Base-by-base conservation (phyloP, 1,139 yeast species). In the Blastobotrys elegans region DNA sequence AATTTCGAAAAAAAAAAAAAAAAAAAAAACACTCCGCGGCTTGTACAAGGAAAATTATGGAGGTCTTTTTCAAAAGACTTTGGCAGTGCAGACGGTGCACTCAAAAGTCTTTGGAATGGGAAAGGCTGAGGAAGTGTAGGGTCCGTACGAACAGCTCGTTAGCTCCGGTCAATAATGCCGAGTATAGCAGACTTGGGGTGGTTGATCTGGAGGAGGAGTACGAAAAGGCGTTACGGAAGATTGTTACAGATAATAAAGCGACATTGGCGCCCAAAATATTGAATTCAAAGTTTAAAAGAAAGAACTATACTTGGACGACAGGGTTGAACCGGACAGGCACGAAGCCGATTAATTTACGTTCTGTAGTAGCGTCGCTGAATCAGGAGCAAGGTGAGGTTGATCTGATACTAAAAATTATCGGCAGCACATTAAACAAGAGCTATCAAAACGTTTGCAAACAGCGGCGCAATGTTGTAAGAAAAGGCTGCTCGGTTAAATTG, bases 141-240 rank as follows among this genome's bases (percentile, higher is more conserved):
- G 21, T 30, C 13, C 37, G 44, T 11, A 7, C 16, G 17, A 14
- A 17, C n/a, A 40, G 44, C 18, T 20, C 44, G 21, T 11, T 32
- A 10, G 20, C 37, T 13, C 14, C n/a, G 30, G 44, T 18, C 14
- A 40, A 40, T n/a, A n/a, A 29, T 24, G 26, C 3, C 13, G 30
- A 24, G 21, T 17, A 27, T 13, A 26, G 24, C 14, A 27, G 35
- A 6, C 34, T 14, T 5, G 43, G 43, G 4, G 16, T 37, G 24
- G 30, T 38, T 31, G 32, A 43, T 39, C 16, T 41, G 31, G 43
- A 29, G 34, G 8, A 6, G 22, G 49, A 46, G 36, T 52, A 52
- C 26, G 49, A 51, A 42, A 40, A 40, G 16, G 37, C 46, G 14
- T 16, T 52, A 11, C 17, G 38, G 21, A 31, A 31, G 17, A 50